These are phyloP conservation scores for Alloteropsis semialata DNA, from an alignment of 176 grass and related monocot genomes.

Conservation along the genomic window DNA sequence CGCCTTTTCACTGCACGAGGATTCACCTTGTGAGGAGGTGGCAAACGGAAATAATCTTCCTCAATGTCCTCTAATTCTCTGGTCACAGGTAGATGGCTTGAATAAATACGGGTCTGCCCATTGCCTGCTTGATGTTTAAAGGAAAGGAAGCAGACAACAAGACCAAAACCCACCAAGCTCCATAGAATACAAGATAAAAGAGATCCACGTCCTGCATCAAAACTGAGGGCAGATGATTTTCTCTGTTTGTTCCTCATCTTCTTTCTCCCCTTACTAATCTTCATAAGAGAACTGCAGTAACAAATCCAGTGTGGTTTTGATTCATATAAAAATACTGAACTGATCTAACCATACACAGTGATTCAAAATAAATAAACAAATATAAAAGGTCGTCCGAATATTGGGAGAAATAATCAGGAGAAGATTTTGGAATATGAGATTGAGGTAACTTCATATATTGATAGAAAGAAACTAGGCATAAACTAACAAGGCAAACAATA, in stretches of 20 bases:
- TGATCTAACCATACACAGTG: not conserved
- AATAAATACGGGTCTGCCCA: slow-evolving; percentile 29
- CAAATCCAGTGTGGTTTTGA: slow-evolving; percentile 22
- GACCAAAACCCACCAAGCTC: slow-evolving; percentile 53
- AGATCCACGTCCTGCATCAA: slow-evolving; percentile 61
- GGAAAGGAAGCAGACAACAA: slow-evolving; percentile 47
- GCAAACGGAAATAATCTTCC: slow-evolving; percentile 59
- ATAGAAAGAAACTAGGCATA: too few relatives aligned
- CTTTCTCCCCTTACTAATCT: slow-evolving; percentile 56
- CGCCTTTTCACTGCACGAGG: slow-evolving; percentile 70
- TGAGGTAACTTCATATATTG: not conserved
- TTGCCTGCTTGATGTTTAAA: slow-evolving; percentile 33
- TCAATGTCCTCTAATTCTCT: slow-evolving; percentile 73
- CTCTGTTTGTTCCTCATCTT: slow-evolving; percentile 72
- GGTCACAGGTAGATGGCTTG: slow-evolving; percentile 16
- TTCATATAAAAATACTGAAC: not conserved
- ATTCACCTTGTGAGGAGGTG: slow-evolving; percentile 61
- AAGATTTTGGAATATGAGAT: not conserved
- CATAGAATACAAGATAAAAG: slow-evolving; percentile 43
- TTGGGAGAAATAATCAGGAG: not conserved
- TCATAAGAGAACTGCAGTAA: slow-evolving; percentile 57
- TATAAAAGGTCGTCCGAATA: not conserved
- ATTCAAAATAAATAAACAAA: not conserved
- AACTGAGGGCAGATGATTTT: slow-evolving; percentile 74
- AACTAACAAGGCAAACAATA: too few relatives aligned